These are phyloP conservation scores for Kazachstania viticola DNA, from an alignment of 805 yeast species.

Conservation along the genomic window DNA sequence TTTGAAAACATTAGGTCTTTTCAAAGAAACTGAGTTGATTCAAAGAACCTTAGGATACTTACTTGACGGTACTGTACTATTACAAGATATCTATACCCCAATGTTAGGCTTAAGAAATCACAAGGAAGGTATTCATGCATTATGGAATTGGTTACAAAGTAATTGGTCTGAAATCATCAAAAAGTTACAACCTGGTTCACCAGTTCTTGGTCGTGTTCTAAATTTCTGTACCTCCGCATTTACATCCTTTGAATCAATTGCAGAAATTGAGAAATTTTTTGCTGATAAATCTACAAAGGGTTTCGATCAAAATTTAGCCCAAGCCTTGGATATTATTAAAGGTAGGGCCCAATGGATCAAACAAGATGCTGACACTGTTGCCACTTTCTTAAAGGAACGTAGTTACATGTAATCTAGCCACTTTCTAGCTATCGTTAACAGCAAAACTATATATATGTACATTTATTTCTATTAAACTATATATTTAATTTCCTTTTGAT, in stretches of 20 bases:
- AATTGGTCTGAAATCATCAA: constrained; percentile 62
- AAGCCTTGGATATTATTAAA: constrained; percentile 46
- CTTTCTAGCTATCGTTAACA: no score
- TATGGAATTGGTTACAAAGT: constrained; percentile 62
- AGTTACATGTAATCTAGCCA: no score
- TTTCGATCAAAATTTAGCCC: constrained; percentile 50
- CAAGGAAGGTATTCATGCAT: constrained; percentile 49
- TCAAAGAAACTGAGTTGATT: constrained; percentile 39
- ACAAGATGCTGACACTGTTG: constrained; percentile 40
- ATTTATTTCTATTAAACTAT: background rate
- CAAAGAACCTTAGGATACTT: constrained; percentile 44
- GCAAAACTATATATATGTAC: background rate
- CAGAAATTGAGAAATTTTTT: constrained; percentile 40
- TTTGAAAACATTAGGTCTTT: constrained; percentile 54
- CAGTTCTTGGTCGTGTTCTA: constrained; percentile 69
- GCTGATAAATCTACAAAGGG: constrained; percentile 44
- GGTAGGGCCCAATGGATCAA: constrained; percentile 45
- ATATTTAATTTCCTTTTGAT: no score
- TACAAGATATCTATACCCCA: constrained; percentile 69
- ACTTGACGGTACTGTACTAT: constrained; percentile 46
- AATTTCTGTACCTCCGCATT: constrained; percentile 47
- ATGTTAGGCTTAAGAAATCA: constrained; percentile 58
- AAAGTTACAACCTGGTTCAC: constrained; percentile 65
- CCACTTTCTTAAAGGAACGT: constrained; percentile 36
- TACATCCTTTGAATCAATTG: constrained; percentile 42